Evolutionary conservation across 371 early-diverging fungal genomes (phyloP), one percentile per base, ranked within the genome.

Genomic region (Phascolomyces articulosus): DNA sequence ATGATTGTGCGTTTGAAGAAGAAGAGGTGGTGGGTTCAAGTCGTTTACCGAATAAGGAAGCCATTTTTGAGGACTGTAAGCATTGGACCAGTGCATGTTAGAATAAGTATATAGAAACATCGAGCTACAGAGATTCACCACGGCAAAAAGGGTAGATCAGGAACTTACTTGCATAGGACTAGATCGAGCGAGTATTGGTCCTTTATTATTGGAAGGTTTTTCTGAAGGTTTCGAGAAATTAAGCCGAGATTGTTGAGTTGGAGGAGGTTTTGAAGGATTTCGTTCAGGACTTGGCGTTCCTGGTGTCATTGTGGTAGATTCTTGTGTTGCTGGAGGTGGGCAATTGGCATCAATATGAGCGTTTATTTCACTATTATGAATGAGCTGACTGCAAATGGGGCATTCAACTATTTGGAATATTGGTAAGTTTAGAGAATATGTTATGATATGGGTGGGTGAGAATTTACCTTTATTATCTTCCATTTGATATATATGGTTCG

Each of bases 261-360:
- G n/a, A 20, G 60, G 13, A 20, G 61, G 2, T 27, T 49, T 60
- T 29, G 53, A 41, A 20, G 16, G 58, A 27, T 34, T 44, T 63
- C 34, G 51, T 55, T 40, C 13, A 59, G 38, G 26, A 11, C 23
- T 31, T 0, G 34, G 4, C 29, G 24, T 20, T 61, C 13, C 41
- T 21, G 53, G 26, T 4, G 71, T 13, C 44, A 18, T n/a, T 44
- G 16, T 44, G 16, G 21, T 51, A 16, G 23, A 27, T 60, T 31
- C 40, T 21, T 40, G 26, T 3, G 68, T 18, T 41, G 57, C 10
- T 23, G 63, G 27, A 18, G 60, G 16, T 20, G 63, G 69, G 18
- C 80, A 77, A 18, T 69, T 69, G n/a, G 64, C 56, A 61, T 80
- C 80, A 44, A 80, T 64, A 23, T 80, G 80, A 6, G 64, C 41